Percentiles rank a stretch among this genome's conserved stretches.
Conservation (phyloP, 2,329 filamentous ascomycete genomes). For the Alternaria brassicicola region DNA sequence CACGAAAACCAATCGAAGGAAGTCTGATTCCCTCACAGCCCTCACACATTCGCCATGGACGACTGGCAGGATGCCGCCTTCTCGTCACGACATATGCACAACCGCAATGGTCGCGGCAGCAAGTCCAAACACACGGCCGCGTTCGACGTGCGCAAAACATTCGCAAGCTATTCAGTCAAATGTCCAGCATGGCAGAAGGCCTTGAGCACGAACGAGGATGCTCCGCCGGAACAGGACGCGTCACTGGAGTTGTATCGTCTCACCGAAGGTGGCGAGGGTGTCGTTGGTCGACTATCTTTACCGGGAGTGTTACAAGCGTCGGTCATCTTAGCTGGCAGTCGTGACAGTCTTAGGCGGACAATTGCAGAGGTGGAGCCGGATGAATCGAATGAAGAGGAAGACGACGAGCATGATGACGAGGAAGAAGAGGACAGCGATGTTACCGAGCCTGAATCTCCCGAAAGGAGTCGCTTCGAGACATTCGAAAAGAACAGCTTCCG, state of each 20-base stretch:
- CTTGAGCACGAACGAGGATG: background rate
- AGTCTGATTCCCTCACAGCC: background rate
- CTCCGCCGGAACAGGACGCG: constrained; percentile 9
- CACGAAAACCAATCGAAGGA: background rate
- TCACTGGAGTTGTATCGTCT: constrained; percentile 28
- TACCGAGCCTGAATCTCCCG: constrained; percentile 8
- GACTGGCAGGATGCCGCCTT: constrained; percentile 37
- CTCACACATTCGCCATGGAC: background rate
- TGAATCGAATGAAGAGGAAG: constrained; percentile 2
- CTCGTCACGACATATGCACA: constrained; percentile 34
- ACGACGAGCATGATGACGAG: background rate
- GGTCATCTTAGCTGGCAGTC: constrained; percentile 27
- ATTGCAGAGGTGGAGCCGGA: constrained; percentile 12
- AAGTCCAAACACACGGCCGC: constrained; percentile 18
- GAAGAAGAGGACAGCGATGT: background rate
- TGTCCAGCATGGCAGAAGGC: constrained; percentile 28
- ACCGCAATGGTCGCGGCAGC: constrained; percentile 16
- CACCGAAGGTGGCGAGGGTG: constrained; percentile 25
- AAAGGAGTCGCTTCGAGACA: constrained; percentile 21
- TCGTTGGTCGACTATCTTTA: constrained; percentile 26
- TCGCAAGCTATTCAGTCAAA: constrained; percentile 31
- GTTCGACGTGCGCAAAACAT: constrained; percentile 34
- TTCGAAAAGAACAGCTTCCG: constrained; percentile 39
- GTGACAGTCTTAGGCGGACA: constrained; percentile 16
- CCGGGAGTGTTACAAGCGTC: constrained; percentile 22